These are phyloP conservation scores for Chamaenerion angustifolium DNA, from an alignment of 345 rosid genomes.

Conservation along the genomic window DNA sequence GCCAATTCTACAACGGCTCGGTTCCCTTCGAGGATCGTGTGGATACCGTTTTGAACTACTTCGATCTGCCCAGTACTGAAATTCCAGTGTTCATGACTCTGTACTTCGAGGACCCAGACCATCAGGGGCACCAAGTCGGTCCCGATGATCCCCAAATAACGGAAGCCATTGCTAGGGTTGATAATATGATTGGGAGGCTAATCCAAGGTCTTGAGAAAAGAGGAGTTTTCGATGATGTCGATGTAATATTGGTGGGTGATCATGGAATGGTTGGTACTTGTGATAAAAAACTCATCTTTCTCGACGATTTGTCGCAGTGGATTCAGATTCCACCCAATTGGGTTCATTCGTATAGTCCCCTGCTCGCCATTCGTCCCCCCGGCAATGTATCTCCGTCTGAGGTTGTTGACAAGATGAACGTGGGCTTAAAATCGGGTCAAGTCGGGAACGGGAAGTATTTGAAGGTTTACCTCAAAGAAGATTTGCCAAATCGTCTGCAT, in stretches of 20 bases:
- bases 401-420: conserved; percentile 6
- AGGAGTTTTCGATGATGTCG: conserved; percentile 85
- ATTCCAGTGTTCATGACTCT: conserved; percentile 71
- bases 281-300: conserved; percentile 52
- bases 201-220: conserved; percentile 62
- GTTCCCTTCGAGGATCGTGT: conserved; percentile 83
- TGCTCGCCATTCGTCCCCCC: conserved; percentile 8
- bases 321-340: conserved; percentile 1
- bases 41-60: conserved; percentile 56
- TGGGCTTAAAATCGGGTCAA: conserved; percentile 23
- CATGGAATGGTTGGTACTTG: conserved; percentile 98
- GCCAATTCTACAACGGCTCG: conserved; percentile 54
- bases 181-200: conserved; percentile 64
- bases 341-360: conserved; percentile 8
- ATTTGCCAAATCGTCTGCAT: conserved; percentile 5
- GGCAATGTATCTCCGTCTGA: neutral
- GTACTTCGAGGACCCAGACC: conserved; percentile 96
- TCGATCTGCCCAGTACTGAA: conserved; percentile 54
- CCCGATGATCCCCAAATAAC: conserved; percentile 80
- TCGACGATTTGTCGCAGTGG: conserved; percentile 45
- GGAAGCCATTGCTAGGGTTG: conserved; percentile 63
- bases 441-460: conserved; percentile 62
- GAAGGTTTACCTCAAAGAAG: conserved; percentile 23
- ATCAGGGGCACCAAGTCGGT: conserved; percentile 86
- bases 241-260: conserved; percentile 79